Evolutionary conservation across 495 filamentous ascomycete species (phyloP).

Genomic region (Lasiosphaeria hispida): DNA sequence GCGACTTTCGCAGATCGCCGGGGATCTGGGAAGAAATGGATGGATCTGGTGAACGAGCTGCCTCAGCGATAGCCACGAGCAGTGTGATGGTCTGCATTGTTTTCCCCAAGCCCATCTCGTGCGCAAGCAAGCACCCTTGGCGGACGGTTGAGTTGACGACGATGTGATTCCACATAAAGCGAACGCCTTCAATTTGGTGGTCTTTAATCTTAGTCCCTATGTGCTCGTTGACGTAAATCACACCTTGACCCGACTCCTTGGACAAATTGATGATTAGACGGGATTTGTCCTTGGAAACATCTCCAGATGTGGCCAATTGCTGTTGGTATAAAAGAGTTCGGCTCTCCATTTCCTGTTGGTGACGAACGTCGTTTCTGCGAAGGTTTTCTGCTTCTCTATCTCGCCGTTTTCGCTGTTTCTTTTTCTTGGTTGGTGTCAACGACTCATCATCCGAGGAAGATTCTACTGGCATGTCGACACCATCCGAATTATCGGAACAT

Average conservation of each 20-base stretch:
- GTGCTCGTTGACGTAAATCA: conserved; percentile 49
- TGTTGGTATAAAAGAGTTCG: conserved; percentile 41
- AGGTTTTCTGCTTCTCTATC: conserved; percentile 45
- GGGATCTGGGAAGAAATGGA: conserved; percentile 66
- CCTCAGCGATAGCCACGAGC: conserved; percentile 67
- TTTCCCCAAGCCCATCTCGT: conserved; percentile 93
- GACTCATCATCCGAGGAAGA: conserved; percentile 16
- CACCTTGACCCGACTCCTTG: conserved; percentile 53
- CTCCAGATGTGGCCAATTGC: conserved; percentile 37
- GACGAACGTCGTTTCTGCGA: conserved; percentile 45
- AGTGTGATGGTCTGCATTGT: conserved; percentile 88
- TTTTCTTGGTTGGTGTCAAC: conserved; percentile 34
- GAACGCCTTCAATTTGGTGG: conserved; percentile 65
- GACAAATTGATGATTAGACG: conserved; percentile 68
- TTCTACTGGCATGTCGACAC: neutral
- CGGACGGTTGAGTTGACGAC: conserved; percentile 49
- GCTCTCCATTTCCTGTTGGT: conserved; percentile 47
- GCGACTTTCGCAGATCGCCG: conserved; percentile 53
- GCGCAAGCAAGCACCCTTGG: conserved; percentile 81
- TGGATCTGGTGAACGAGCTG: conserved; percentile 57
- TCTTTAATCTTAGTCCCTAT: conserved; percentile 53
- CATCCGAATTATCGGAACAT: too few species aligned
- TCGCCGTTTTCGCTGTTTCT: conserved; percentile 51
- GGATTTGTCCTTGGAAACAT: conserved; percentile 39
- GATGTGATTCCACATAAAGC: conserved; percentile 87